A percentile compares a stretch with the other conserved stretches of the same genome.
These are phyloP conservation scores for Beauveria varroae DNA, from an alignment of 2,329 filamentous ascomycete species.

Conservation along the genomic window DNA sequence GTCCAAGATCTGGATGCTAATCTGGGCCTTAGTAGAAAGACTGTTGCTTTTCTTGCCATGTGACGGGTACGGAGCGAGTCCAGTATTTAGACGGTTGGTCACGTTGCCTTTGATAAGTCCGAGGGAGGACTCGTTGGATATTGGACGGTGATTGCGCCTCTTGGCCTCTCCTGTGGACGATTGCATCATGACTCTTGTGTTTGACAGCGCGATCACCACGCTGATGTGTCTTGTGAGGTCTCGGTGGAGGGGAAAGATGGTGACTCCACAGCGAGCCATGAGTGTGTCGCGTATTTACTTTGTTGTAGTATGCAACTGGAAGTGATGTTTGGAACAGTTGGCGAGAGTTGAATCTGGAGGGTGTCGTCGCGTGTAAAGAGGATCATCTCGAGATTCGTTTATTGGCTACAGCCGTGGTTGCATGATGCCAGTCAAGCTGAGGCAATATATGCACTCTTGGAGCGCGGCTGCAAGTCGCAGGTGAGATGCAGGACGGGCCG, in stretches of 20 bases:
- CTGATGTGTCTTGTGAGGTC: not conserved
- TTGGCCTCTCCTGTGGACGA: not conserved
- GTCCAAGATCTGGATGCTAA: no score
- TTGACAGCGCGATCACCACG: not conserved
- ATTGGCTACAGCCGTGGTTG: not conserved
- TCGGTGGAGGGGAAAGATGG: not conserved
- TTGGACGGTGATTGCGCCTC: not conserved
- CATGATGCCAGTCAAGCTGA: not conserved
- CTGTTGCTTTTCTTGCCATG: no score
- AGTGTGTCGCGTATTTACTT: not conserved
- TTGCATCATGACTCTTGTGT: not conserved
- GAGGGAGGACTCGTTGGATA: no score
- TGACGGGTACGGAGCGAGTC: no score
- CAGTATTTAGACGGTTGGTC: no score
- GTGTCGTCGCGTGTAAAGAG: not conserved
- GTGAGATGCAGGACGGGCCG: slow-evolving; percentile 2
- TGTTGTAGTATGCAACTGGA: not conserved
- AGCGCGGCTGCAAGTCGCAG: slow-evolving; percentile 3
- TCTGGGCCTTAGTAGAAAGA: no score
- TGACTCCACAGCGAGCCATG: not conserved
- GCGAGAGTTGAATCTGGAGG: not conserved
- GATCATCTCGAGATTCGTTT: not conserved
- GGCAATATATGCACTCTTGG: slow-evolving; percentile 3
- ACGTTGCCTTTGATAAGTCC: no score
- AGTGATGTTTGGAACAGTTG: not conserved